A percentile compares a stretch with the other conserved stretches of the same genome.
These are phyloP conservation scores for Blepharisma japonicum DNA, from an alignment of 73 alveolate genomes.

Conservation along the genomic window DNA sequence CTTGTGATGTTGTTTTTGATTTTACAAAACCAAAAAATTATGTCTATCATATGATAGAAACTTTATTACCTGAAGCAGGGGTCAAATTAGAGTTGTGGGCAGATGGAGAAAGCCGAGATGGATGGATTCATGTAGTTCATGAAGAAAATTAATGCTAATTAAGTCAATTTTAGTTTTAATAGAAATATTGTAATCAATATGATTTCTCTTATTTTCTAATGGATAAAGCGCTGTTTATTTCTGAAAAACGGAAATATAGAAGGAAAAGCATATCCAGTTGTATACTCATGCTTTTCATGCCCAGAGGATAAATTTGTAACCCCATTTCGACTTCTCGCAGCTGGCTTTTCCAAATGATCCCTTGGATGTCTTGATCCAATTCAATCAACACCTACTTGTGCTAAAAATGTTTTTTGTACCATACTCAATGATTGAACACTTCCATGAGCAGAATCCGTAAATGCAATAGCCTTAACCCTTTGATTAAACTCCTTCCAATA, in stretches of 20 bases:
- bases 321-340: background rate
- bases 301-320: background rate
- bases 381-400: slow-evolving; percentile 8
- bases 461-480: slow-evolving; percentile 18
- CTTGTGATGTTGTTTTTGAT: slow-evolving; percentile 67
- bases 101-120: slow-evolving; percentile 9
- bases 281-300: slow-evolving; percentile 20
- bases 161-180: no score
- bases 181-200: no score
- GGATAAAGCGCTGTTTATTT: background rate
- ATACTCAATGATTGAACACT: background rate
- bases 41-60: slow-evolving; percentile 27
- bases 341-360: background rate
- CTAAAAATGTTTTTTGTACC: background rate
- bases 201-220: no score
- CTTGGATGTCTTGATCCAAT: background rate
- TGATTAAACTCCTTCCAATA: slow-evolving; percentile 11
- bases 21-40: slow-evolving; percentile 22
- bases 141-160: background rate
- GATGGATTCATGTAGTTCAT: slow-evolving; percentile 29
- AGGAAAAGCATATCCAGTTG: slow-evolving; percentile 23
- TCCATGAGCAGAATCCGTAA: slow-evolving; percentile 24
- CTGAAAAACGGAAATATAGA: background rate
- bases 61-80: slow-evolving; percentile 22
- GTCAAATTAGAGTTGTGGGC: slow-evolving; percentile 19